phyloP scores from a whole-genome alignment of 805 yeast species.

The Martiniozyma abietophila region DNA sequence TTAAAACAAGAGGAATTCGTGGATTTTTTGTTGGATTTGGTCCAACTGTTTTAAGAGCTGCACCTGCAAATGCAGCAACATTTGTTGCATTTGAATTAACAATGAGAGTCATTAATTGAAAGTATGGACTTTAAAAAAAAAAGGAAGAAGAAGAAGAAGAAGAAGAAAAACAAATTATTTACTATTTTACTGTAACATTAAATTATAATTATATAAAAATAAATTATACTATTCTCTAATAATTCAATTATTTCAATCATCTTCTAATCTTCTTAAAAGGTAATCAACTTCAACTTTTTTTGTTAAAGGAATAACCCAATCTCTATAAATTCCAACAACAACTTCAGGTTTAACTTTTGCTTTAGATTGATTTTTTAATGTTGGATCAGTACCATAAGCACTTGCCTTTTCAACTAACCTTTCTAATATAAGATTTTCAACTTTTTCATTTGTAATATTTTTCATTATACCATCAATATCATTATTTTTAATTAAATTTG shows the following conservation, averaged over 20 bases:
- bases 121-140: no score
- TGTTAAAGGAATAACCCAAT: conserved; percentile 86
- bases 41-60: conserved; percentile 92
- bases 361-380: conserved; percentile 56
- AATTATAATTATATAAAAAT: conserved; percentile 1
- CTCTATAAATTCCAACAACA: conserved; percentile 75
- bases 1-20: conserved; percentile 48
- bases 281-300: conserved; percentile 94
- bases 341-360: conserved; percentile 75
- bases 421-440: conserved; percentile 74
- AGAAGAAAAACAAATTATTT: not conserved
- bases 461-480: conserved; percentile 68
- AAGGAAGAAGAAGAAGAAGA: not conserved
- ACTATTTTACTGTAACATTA: not conserved
- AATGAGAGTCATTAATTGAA: conserved; percentile 48
- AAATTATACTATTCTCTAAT: not conserved
- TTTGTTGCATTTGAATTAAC: conserved; percentile 89
- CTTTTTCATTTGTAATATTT: conserved; percentile 79
- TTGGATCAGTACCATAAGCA: conserved; percentile 84
- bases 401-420: conserved; percentile 74
- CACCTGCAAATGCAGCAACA: conserved; percentile 97
- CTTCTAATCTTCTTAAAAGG: conserved; percentile 72
- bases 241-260: conserved; percentile 18
- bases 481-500: conserved; percentile 49
- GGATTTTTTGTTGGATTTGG: conserved; percentile 88